Percentiles rank a stretch among this genome's conserved stretches.
Conservation (phyloP, 2,329 filamentous ascomycete genomes). For the Aspergillus fructus region DNA sequence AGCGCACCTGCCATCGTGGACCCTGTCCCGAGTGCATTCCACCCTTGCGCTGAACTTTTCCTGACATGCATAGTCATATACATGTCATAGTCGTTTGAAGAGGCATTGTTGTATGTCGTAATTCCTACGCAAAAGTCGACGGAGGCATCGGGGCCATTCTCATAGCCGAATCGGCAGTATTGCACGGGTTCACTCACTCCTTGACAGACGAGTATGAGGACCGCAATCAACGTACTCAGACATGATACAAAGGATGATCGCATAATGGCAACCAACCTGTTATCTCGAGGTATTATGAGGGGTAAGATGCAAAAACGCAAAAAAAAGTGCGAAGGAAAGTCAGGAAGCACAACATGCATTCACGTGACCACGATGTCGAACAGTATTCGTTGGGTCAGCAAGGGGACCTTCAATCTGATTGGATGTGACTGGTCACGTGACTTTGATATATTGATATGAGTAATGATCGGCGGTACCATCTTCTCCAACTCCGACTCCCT, state of each 20-base stretch:
- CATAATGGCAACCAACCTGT: neutral
- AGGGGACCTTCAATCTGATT: neutral
- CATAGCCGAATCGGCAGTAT: constrained; percentile 12
- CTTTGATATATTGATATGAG: neutral
- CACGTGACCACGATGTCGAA: neutral
- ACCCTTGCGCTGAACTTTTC: constrained; percentile 8
- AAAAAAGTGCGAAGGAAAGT: neutral
- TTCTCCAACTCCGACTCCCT: constrained; percentile 1
- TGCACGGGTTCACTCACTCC: constrained; percentile 7
- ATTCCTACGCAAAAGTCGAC: constrained; percentile 12
- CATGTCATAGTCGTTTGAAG: constrained; percentile 8
- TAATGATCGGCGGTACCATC: neutral
- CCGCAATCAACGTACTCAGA: neutral
- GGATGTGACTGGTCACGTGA: neutral
- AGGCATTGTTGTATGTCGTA: constrained; percentile 8
- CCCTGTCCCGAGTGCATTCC: constrained; percentile 12
- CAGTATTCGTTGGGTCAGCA: neutral
- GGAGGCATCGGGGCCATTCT: neutral
- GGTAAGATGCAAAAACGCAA: neutral
- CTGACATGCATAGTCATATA: constrained; percentile 10
- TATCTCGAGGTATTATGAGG: neutral
- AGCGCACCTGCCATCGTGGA: constrained; percentile 12
- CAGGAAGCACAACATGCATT: neutral
- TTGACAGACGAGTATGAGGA: neutral
- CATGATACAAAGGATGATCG: neutral